These are phyloP conservation scores for Fusarium globosum DNA, from an alignment of 2,329 filamentous ascomycete species.

Conservation along the genomic window DNA sequence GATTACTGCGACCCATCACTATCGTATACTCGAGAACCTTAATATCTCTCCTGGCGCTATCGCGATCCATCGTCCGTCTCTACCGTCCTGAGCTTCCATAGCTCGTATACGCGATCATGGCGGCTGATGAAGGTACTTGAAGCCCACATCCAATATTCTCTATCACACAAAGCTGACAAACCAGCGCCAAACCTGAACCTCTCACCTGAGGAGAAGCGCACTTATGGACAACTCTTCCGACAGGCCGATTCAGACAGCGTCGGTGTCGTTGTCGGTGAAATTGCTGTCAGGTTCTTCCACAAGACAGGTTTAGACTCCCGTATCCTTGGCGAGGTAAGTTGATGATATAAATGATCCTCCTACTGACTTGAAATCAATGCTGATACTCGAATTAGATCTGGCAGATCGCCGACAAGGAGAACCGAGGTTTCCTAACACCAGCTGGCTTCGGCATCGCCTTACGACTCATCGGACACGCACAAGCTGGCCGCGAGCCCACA, in stretches of 20 bases:
- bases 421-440: conserved; percentile 91
- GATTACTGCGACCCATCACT: not conserved
- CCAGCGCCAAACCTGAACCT: conserved; percentile 81
- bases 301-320: conserved; percentile 90
- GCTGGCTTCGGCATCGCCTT: conserved; percentile 93
- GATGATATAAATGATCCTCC: not conserved
- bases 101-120: conserved; percentile 47
- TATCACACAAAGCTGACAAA: conserved; percentile 45
- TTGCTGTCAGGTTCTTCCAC: conserved; percentile 97
- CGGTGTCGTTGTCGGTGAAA: conserved; percentile 93
- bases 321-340: conserved; percentile 83
- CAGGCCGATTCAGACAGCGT: conserved; percentile 92
- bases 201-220: conserved; percentile 89
- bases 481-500: conserved; percentile 85
- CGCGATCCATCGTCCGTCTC: conserved; percentile 33
- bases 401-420: conserved; percentile 98
- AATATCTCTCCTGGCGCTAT: conserved; percentile 22
- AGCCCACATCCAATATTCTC: not conserved
- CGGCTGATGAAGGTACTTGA: conserved; percentile 43
- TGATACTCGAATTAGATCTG: conserved; percentile 76
- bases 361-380: not conserved
- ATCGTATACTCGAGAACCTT: conserved; percentile 3
- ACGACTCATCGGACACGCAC: conserved; percentile 94
- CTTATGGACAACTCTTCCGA: conserved; percentile 92
- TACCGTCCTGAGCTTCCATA: conserved; percentile 39